These are phyloP conservation scores for Lobosporangium transversale DNA, from an alignment of 192 early-diverging fungal genomes.

Conservation along the genomic window DNA sequence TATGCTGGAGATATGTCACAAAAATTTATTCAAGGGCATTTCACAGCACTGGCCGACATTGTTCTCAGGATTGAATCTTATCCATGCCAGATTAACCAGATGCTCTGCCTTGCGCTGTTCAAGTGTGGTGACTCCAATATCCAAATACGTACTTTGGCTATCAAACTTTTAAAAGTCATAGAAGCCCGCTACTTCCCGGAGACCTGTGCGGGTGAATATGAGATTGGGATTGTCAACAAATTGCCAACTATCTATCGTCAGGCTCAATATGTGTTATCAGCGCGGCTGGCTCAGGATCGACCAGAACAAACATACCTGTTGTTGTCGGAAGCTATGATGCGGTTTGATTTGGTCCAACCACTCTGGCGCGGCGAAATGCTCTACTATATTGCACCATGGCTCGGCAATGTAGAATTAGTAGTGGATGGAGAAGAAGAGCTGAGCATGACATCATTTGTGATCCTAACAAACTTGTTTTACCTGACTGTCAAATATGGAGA, in stretches of 20 bases:
- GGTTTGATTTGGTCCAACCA: slow-evolving; percentile 69
- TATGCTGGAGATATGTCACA: slow-evolving; percentile 72
- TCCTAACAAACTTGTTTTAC: slow-evolving; percentile 83
- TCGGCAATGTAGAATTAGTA: slow-evolving; percentile 77
- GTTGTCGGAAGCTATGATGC: slow-evolving; percentile 78
- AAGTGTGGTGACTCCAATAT: slow-evolving; percentile 80
- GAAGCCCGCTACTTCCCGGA: slow-evolving; percentile 72
- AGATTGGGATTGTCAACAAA: slow-evolving; percentile 74
- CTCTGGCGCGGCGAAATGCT: slow-evolving; percentile 76
- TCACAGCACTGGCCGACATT: slow-evolving; percentile 78
- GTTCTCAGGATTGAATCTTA: slow-evolving; percentile 68
- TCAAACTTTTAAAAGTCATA: slow-evolving; percentile 75
- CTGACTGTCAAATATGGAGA: slow-evolving; percentile 86
- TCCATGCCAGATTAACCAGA: slow-evolving; percentile 68
- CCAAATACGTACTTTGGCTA: slow-evolving; percentile 74
- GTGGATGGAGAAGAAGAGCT: slow-evolving; percentile 57
- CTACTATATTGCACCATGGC: slow-evolving; percentile 81
- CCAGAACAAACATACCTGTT: slow-evolving; percentile 74
- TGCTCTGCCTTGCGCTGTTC: slow-evolving; percentile 78
- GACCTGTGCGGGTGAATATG: slow-evolving; percentile 69
- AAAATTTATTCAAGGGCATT: slow-evolving; percentile 76
- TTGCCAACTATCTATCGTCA: slow-evolving; percentile 84
- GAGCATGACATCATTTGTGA: slow-evolving; percentile 59
- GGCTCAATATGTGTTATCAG: slow-evolving; percentile 76
- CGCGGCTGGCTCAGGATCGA: slow-evolving; percentile 69